Base-by-base conservation (phyloP, 2,329 filamentous ascomycete species). In the Pestalotiopsis sp. region DNA sequence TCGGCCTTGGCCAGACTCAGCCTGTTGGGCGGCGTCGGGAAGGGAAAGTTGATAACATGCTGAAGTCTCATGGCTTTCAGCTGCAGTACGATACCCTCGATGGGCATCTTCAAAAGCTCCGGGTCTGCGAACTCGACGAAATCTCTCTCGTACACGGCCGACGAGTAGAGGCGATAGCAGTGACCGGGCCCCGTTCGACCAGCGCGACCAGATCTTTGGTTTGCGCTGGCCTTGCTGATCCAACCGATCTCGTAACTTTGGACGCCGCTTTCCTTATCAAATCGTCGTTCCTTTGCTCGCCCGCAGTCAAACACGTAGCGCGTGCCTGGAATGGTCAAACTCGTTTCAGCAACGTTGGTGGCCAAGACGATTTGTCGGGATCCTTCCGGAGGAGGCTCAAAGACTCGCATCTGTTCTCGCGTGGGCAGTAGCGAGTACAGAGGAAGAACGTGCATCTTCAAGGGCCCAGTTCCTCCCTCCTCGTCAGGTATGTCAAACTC, bases 171-270 rank as follows among this genome's bases (percentile, higher is more conserved):
- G 68, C 94, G 86, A 82, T 98, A 99, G 81, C 95, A 98, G 80
- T 99, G 97, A 7, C 96, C 96, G 1, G 96, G 95, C 0, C 94
- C 95, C 4, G 95, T 99, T 85, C 96, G 91, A 71, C 97, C 96
- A 68, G 96, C 96, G 86, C 96, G 93, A 82, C 96, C 96, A 69
- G 94, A 90, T 78, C 96, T 89, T 80, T 99, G 96, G 72, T 91
- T 93, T 7, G 96, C 95, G 78, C 94, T 97, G 36, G 96, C 96
- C 82, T 99, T 98, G 83, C 95, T 98, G 78, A 98, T 97, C 94
- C 95, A 99, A 56, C 92, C 92, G 66, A 99, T 89, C 75, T 97
- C 93, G 78, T 97, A 99, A 76, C 92, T 97, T 78, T 99, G 96
- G 0, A 99, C 95, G 3, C 95, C 95, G 9, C 93, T 98, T 12